Base-by-base conservation (phyloP, 2,329 filamentous ascomycete species). In the Biscogniauxia marginata region DNA sequence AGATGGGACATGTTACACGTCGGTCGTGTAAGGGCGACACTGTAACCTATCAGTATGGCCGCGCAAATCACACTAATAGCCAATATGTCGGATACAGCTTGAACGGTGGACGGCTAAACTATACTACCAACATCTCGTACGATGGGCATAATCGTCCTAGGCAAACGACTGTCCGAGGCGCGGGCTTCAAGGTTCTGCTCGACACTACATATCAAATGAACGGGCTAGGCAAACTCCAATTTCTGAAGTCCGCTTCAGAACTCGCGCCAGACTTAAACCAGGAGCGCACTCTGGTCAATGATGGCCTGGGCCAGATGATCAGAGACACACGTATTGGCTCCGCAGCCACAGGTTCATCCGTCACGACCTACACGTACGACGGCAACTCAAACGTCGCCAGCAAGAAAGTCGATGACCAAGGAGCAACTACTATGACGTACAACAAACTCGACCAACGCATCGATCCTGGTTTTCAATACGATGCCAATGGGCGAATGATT, bases 361-460 rank as follows among this genome's bases (percentile, higher is more conserved):
- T 11, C 24, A 24, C 21, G 16, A 51, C 20, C 22, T 45, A 25
- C 24, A 22, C 20, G 3, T 51, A 51, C 9, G 49, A 51, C 39
- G 49, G 49, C 11, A 51, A 51, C 16, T 51, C 49, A 3, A 51
- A 51, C 11, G 20, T 51, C 7, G 7, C 45, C 44, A 44, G 34
- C 34, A 51, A 16, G 7, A 6, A 3, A 1, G 39, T 9, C 20
- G 39, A 51, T 25, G 49, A 30, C n/a, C 43, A 23, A 4, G 19
- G 2, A 11, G 24, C 11, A 6, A 51, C 34, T 16, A 2, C 21
- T 3, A 45, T 51, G 49, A 18, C 13, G n/a, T 51, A 51, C 19
- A 51, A 51, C 20, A 20, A 8, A 8, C 43, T 51, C 18, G 49
- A 51, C 21, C 49, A 51, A 23, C 49, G 39, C 25, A 25, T 16